Evolutionary conservation across 352 stramenopile species (phyloP), one percentile per base, ranked within the genome.

Genomic region (Thraustotheca clavata): DNA sequence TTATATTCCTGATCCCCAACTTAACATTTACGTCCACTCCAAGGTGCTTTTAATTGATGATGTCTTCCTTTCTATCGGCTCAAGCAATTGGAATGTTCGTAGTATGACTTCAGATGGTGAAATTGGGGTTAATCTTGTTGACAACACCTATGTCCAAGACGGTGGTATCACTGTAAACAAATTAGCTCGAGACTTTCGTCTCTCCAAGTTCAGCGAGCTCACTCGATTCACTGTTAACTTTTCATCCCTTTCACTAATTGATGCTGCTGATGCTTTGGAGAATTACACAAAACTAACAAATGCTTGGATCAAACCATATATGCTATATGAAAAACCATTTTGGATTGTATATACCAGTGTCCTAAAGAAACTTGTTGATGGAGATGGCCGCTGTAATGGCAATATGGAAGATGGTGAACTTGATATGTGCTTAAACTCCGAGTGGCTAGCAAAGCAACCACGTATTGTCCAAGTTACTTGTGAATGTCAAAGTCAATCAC

Each of bases 81-180:
- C 77, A 3, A 71, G 71, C 24, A 89, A 89, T 67, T 89, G 77
- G 80, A 87, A 89, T 57, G 69, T 74, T 3, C 76, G 77, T 43
- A 83, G 77, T 50, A 87, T 87, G 76, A 87, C 76, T 8, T 76
- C 67, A 2, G 80, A 86, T 71, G 77, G 71, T 46, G 77, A 89
- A 67, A 72, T 86, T 16, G 74, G 69, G 1, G 77, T 75, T 0
- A 82, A 83, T 33, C 48, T 86, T 26, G 71, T 89, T 16, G 80
- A 86, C 40, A 66, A 60, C 43, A 61, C 75, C 24, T 65, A 18
- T 20, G 73, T 70, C 0, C 52, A 50, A 0, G 75, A 79, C 36
- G 67, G 73, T 1, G 31, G 24, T 2, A 47, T 86, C 18, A 65
- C 60, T 1, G 74, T 83, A 9, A 59, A 67, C 1, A 71, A 72